phyloP scores from a whole-genome alignment of 768 basidiomycete species.

The Leccinum broughii region DNA sequence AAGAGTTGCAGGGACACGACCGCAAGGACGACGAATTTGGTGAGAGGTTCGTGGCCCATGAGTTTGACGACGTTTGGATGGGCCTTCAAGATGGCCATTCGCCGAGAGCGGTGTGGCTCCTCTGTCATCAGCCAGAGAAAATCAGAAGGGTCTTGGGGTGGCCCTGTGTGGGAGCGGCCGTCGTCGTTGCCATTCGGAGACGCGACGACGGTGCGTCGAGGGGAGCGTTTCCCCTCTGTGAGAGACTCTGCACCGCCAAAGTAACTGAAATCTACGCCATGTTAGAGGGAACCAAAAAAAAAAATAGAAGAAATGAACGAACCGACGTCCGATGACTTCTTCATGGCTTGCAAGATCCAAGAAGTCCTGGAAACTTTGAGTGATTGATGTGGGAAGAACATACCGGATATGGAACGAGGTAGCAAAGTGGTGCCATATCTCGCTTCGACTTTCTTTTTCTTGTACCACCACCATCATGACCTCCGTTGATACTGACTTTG shows the following conservation, averaged over 20 bases:
- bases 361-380: not conserved
- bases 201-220: slow-evolving; percentile 50
- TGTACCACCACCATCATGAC: slow-evolving; percentile 17
- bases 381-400: slow-evolving; percentile 24
- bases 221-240: slow-evolving; percentile 51
- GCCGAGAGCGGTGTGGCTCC: slow-evolving; percentile 89
- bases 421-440: slow-evolving; percentile 25
- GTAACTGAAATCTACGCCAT: slow-evolving; percentile 64
- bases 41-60: slow-evolving; percentile 93
- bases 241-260: slow-evolving; percentile 84
- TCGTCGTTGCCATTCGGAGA: slow-evolving; percentile 41
- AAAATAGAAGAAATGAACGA: not conserved
- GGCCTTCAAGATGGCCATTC: slow-evolving; percentile 88
- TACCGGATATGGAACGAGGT: slow-evolving; percentile 20
- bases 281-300: not conserved
- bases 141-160: slow-evolving; percentile 77
- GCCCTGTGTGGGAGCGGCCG: slow-evolving; percentile 44
- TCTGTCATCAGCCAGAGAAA: slow-evolving; percentile 98
- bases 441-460: not conserved
- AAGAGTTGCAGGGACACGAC: slow-evolving; percentile 80
- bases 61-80: slow-evolving; percentile 96
- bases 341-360: slow-evolving; percentile 13
- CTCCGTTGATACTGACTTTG: slow-evolving; percentile 38
- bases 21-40: slow-evolving; percentile 83
- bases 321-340: slow-evolving; percentile 22